phyloP scores from a whole-genome alignment of 306 rosid species.

The Phaseolus lunatus region DNA sequence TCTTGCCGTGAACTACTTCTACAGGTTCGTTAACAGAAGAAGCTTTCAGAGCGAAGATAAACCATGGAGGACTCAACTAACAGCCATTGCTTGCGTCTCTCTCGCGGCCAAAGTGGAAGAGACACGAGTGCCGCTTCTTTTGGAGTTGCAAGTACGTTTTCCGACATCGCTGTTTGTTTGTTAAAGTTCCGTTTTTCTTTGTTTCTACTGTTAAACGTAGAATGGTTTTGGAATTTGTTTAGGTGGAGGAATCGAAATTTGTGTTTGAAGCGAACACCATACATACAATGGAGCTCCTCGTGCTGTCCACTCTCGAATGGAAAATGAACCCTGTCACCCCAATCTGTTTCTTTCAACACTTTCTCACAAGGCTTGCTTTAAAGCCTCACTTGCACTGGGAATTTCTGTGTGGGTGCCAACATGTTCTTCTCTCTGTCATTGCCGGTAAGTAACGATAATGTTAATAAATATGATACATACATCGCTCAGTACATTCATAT shows the following conservation, averaged over 20 bases:
- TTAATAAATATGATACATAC: neutral
- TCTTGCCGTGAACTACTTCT: slow-evolving; percentile 82
- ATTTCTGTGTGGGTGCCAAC: slow-evolving; percentile 66
- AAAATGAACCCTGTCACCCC: slow-evolving; percentile 91
- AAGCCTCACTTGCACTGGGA: slow-evolving; percentile 51
- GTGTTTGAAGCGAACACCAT: slow-evolving; percentile 81
- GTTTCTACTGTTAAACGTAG: slow-evolving; percentile 22
- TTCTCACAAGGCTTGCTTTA: slow-evolving; percentile 65
- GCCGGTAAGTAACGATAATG: slow-evolving; percentile 53
- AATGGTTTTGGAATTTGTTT: neutral
- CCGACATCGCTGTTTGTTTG: neutral
- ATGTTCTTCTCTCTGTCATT: slow-evolving; percentile 63
- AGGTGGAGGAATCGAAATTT: slow-evolving; percentile 76
- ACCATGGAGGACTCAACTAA: slow-evolving; percentile 82
- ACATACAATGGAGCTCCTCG: slow-evolving; percentile 88
- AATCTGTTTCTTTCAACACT: slow-evolving; percentile 70
- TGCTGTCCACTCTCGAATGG: slow-evolving; percentile 82
- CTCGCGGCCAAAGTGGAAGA: slow-evolving; percentile 91
- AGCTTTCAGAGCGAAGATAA: slow-evolving; percentile 55
- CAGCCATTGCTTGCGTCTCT: slow-evolving; percentile 74
- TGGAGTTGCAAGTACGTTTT: slow-evolving; percentile 73
- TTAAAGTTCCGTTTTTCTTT: slow-evolving; percentile 30
- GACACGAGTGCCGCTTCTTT: slow-evolving; percentile 73
- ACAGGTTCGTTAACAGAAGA: slow-evolving; percentile 62
- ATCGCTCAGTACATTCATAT: neutral